phyloP scores from a whole-genome alignment of 805 yeast genomes.

The Zygotorulaspora florentina region DNA sequence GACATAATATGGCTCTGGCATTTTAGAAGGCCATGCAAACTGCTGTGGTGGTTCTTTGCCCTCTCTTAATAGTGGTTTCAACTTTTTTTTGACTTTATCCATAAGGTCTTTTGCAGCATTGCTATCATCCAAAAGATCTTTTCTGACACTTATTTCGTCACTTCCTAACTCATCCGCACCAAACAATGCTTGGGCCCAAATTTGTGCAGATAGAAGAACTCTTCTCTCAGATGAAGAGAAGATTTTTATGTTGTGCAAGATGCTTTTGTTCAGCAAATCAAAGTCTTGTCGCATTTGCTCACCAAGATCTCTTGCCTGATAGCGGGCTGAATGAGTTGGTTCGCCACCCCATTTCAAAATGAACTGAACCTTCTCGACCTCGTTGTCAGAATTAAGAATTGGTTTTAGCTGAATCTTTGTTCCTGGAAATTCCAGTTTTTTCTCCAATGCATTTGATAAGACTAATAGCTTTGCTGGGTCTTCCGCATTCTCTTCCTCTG shows the following conservation, averaged over 20 bases:
- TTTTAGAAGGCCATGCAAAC: constrained; percentile 97
- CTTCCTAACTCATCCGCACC: constrained; percentile 71
- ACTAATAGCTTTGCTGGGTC: constrained; percentile 73
- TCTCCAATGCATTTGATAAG: constrained; percentile 76
- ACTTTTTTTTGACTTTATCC: constrained; percentile 96
- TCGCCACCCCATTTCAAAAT: constrained; percentile 99
- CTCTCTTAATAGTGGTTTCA: constrained; percentile 88
- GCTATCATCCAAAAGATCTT: constrained; percentile 89
- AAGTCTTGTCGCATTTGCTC: constrained; percentile 93
- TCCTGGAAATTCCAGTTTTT: constrained; percentile 88
- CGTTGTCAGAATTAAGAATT: constrained; percentile 57
- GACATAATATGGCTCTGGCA: constrained; percentile 95
- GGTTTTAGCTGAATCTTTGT: constrained; percentile 96
- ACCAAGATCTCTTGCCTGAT: constrained; percentile 93
- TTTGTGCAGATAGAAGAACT: constrained; percentile 86
- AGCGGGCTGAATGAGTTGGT: constrained; percentile 94
- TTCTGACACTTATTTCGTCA: constrained; percentile 74
- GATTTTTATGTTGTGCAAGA: constrained; percentile 78
- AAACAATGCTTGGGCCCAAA: constrained; percentile 73
- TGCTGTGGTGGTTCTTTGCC: constrained; percentile 97
- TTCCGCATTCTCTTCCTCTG: constrained; percentile 74
- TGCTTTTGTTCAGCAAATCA: constrained; percentile 76
- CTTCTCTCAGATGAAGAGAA: constrained; percentile 93
- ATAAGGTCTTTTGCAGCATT: constrained; percentile 96
- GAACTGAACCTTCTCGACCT: constrained; percentile 91